Evolutionary conservation across 106 monocot genomes (phyloP), one percentile per base, ranked within the genome.

Genomic region (Apostasia shenzhenica): DNA sequence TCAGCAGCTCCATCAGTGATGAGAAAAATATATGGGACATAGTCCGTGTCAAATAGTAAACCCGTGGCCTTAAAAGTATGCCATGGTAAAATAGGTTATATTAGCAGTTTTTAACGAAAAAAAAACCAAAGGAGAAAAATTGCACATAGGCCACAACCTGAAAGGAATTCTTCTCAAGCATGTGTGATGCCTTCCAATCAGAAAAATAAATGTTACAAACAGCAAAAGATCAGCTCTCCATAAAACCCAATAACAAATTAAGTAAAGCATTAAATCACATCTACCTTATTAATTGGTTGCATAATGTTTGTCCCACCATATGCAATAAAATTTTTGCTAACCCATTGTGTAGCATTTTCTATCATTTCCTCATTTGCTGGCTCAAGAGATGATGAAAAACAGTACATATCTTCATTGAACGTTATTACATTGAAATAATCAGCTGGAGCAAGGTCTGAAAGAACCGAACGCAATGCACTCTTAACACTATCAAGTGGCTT

Each of bases 1-100:
- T 97, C 92, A 78, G 89, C 89, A 47, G 92, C 68, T 59, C 95
- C 95, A 87, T 97, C 95, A 71, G 95, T 97, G 45, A 92, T 67
- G 46, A 97, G 84, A 77, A 84, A 86, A 63, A 97, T 82, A 71
- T 89, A 89, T 71, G 89, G 82, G 48, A 89, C 40, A 65, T 72
- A 68, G 66, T 80, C 84, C 55, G 73, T 41, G 70, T 77, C 78
- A 14, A 84, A 84, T 67, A 97, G 57, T 54, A 85, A 75, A 53
- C 52, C 54, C 49, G 85, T 67, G 11, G 92, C 89, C 95, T 97
- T 42, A 53, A 11, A 66, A 57, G 65, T 64, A 67, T 42, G 13
- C 10, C 10, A 57, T 41, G 43, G 7, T 8, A 65, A 57, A 68
- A 14, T 5, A 8, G 50, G 8, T 50, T 8, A 50, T 5, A 14